These are phyloP conservation scores for Kernera saxatilis DNA, from an alignment of 345 rosid species.

Conservation along the genomic window DNA sequence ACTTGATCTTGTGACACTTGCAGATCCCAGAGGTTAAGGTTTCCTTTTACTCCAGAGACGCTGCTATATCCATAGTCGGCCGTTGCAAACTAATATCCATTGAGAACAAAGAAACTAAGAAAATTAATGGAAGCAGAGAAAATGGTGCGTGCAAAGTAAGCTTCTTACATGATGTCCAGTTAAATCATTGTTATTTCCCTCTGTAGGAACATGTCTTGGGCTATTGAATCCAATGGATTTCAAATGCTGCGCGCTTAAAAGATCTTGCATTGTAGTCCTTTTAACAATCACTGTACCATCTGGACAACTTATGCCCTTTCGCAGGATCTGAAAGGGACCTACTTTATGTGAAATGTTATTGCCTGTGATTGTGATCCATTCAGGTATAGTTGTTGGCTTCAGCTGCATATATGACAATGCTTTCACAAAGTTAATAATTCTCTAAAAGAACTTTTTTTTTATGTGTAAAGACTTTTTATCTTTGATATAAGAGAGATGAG, in stretches of 20 bases:
- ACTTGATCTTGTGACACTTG: constrained; percentile 10
- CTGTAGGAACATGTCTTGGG: background rate
- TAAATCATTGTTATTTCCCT: background rate
- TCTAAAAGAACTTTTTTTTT: background rate
- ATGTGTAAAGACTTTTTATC: background rate
- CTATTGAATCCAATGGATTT: constrained; percentile 7
- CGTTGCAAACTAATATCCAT: constrained; percentile 16
- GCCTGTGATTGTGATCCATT: constrained; percentile 5
- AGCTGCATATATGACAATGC: background rate
- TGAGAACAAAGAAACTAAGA: background rate
- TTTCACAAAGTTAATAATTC: background rate
- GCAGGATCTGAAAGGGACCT: background rate
- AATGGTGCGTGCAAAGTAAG: background rate
- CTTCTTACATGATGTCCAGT: constrained; percentile 24
- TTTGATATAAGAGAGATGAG: background rate
- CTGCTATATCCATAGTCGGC: background rate
- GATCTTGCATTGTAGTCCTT: constrained; percentile 22
- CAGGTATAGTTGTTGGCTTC: constrained; percentile 9
- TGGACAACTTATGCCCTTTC: constrained; percentile 13
- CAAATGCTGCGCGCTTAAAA: background rate
- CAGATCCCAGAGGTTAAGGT: constrained; percentile 22
- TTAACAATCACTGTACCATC: constrained; percentile 20
- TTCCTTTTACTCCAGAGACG: constrained; percentile 12
- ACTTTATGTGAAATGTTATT: background rate
- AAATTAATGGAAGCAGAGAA: background rate